Conservation (phyloP, 495 filamentous ascomycete species). For the Aspergillus asperescens region DNA sequence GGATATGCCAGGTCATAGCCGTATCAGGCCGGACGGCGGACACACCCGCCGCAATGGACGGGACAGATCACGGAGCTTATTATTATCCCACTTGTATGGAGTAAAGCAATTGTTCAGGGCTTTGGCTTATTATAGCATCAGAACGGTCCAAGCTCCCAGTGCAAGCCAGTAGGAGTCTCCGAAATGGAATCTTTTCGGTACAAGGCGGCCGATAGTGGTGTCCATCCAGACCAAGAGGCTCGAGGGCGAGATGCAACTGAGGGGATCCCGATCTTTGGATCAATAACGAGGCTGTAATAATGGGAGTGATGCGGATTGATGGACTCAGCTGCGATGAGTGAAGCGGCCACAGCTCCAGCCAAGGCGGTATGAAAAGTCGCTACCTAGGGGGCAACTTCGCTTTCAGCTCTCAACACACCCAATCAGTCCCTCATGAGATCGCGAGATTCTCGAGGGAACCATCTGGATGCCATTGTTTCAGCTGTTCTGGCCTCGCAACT, state of each 20-base stretch:
- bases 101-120: slow-evolving; percentile 1
- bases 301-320: neutral
- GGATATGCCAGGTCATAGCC: too few relatives aligned
- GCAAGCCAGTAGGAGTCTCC: neutral
- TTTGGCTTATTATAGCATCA: neutral
- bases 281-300: slow-evolving; percentile 6
- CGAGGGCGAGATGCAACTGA: too few relatives aligned
- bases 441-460: too few relatives aligned
- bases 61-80: neutral
- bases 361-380: slow-evolving; percentile 1
- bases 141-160: neutral
- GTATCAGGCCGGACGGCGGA: too few relatives aligned
- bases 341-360: neutral
- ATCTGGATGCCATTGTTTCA: slow-evolving; percentile 11
- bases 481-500: slow-evolving; percentile 9
- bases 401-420: slow-evolving; percentile 10
- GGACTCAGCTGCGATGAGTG: neutral
- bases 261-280: neutral
- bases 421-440: neutral
- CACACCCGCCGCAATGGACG: neutral
- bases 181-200: neutral
- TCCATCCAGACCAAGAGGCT: neutral
- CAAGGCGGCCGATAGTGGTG: neutral
- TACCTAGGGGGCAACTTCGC: neutral
- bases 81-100: neutral